Evolutionary conservation across 371 early-diverging fungal species (phyloP), one percentile per base, ranked within the genome.

Genomic region (Rhizopus microsporus): DNA sequence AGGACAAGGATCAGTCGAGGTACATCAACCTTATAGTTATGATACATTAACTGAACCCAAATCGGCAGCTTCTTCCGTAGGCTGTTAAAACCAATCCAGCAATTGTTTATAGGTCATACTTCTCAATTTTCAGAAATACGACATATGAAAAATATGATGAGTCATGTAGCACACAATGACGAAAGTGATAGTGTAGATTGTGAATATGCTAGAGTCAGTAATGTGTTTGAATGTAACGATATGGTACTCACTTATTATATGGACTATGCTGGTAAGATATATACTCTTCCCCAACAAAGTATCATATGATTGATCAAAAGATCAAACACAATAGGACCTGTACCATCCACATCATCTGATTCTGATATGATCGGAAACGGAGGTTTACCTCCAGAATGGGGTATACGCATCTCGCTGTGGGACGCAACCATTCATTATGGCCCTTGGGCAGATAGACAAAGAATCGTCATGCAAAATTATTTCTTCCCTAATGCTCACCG

Each of bases 361-460:
- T 17, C 47, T 39, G 68, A 67, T 2, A 55, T 60, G 30, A 68
- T 82, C 45, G 84, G 86, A 16, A 84, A 84, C 58, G 85, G 86
- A 2, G 88, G 81, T 5, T 59, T 82, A 2, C 78, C 84, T 5
- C 91, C 93, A 23, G 86, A 90, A 64, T 90, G 90, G 90, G 88
- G 88, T 4, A 65, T 88, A 3, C 86, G 88, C 4, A 39, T 92
- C 4, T 73, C 71, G 5, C 59, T 88, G 44, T 69, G 74, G 57
- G 84, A 89, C 50, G 87, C 83, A 3, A 74, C 79, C 7, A 45
- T 91, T 0, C 80, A 88, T 30, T 94, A 93, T 66, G 94, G 94
- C 0, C 93, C 94, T 5, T 94, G 94, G 94, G 81, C 93, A 0
- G 89, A 92, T 70, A 80, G 91, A n/a, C 93, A 94, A 54, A 66